phyloP scores from a whole-genome alignment of 768 basidiomycete genomes.

The Hortiboletus flavorubellus region DNA sequence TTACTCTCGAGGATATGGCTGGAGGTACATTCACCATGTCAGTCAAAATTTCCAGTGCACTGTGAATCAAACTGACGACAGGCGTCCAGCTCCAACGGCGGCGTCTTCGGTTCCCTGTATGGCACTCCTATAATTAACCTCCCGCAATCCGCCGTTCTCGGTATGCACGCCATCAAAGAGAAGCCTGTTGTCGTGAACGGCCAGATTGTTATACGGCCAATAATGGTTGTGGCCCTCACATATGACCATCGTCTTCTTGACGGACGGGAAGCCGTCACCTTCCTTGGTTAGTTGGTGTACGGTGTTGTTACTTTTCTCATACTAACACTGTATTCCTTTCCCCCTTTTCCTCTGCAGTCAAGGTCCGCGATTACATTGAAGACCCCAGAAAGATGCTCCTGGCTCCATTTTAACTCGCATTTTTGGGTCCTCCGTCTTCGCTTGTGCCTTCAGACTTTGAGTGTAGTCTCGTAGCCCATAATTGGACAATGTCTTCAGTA shows the following conservation, averaged over 20 bases:
- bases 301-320: neutral
- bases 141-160: slow-evolving; percentile 91
- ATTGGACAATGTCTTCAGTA: slow-evolving; percentile 9
- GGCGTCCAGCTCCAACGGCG: slow-evolving; percentile 85
- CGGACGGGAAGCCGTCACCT: slow-evolving; percentile 93
- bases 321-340: slow-evolving; percentile 1
- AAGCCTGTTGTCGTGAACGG: slow-evolving; percentile 88
- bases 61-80: neutral
- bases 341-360: slow-evolving; percentile 46
- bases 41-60: slow-evolving; percentile 27
- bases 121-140: slow-evolving; percentile 99
- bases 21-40: slow-evolving; percentile 99
- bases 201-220: slow-evolving; percentile 93
- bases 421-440: neutral
- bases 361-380: slow-evolving; percentile 91
- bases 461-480: slow-evolving; percentile 9
- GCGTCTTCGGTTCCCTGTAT: slow-evolving; percentile 95
- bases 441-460: slow-evolving; percentile 1
- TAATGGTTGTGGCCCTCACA: slow-evolving; percentile 92
- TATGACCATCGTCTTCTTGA: slow-evolving; percentile 97
- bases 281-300: slow-evolving; percentile 71
- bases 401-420: slow-evolving; percentile 27
- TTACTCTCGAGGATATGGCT: slow-evolving; percentile 97
- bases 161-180: slow-evolving; percentile 96
- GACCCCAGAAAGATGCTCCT: slow-evolving; percentile 92